Conservation (phyloP, 441 rosid genomes). For the Melastoma candidum region DNA sequence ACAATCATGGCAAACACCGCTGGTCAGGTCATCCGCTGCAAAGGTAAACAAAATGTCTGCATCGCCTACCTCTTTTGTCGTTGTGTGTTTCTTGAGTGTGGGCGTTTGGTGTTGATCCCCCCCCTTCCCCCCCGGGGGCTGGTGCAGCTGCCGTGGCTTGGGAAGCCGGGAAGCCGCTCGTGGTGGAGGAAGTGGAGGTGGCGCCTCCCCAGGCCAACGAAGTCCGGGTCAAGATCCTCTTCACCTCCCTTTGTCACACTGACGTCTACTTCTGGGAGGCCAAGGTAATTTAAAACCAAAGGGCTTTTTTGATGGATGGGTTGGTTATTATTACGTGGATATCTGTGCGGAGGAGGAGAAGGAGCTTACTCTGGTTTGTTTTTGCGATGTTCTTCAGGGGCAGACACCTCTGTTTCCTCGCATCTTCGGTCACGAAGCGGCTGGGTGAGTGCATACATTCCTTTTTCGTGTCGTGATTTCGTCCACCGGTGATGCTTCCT, state of each 20-base stretch:
- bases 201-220: slow-evolving; percentile 19
- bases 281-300: slow-evolving; percentile 4
- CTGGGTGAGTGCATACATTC: slow-evolving; percentile 1
- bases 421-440: slow-evolving; percentile 18
- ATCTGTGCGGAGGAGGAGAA: too few relatives aligned
- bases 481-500: background rate
- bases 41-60: slow-evolving; percentile 1
- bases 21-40: slow-evolving; percentile 18
- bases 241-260: slow-evolving; percentile 18
- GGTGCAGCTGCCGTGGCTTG: slow-evolving; percentile 21
- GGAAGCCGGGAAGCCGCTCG: slow-evolving; percentile 22
- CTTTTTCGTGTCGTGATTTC: background rate
- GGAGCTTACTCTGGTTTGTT: too few relatives aligned
- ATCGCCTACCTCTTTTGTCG: too few relatives aligned
- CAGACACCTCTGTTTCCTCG: slow-evolving; percentile 19
- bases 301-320: background rate
- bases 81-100: too few relatives aligned
- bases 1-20: slow-evolving; percentile 13
- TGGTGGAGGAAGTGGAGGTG: slow-evolving; percentile 18
- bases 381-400: slow-evolving; percentile 8
- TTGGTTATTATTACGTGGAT: background rate
- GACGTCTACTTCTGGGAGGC: slow-evolving; percentile 21
- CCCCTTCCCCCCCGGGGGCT: too few relatives aligned
- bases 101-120: too few relatives aligned
- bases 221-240: slow-evolving; percentile 17